Evolutionary conservation across 306 rosid species (phyloP), one percentile per base, ranked within the genome.

Genomic region (Corylus avellana): DNA sequence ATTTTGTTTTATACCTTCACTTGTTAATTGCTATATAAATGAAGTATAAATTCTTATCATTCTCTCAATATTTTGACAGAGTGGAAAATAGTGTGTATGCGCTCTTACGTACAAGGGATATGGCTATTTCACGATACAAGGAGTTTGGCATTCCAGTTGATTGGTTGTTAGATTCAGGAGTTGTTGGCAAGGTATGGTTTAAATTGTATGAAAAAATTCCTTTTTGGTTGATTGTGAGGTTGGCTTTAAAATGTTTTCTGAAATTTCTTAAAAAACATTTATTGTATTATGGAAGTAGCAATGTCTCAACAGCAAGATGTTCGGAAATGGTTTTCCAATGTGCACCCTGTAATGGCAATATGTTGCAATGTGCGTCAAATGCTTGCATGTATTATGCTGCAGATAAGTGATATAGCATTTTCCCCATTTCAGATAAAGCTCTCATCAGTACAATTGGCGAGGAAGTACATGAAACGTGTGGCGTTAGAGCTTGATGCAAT

Each of bases 11-110:
- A 18, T 11, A 67, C 49, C 27, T 66, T 66, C 14, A 18, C 72
- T 37, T 37, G 18, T 6, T 67, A 39, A 18, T 39, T 16, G 12
- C 14, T 11, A 39, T 3, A 10, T 55, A 49, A 17, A 70, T 54
- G 73, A 51, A 59, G 44, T 51, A 48, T 80, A 76, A 50, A 39
- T 68, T 46, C 29, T 59, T 37, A 66, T 37, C 18, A 53, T 20
- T 82, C 7, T 77, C 17, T 46, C 72, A 4, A 57, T 29, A 37
- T 50, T 73, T 87, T 82, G 39, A 44, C 86, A 96, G 99, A 78
- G 93, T 96, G 70, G 99, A 96, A 79, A 96, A 90, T 69, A 91
- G 99, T 37, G 99, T 96, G 37, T 96, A 87, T 86, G 98, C 98
- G 44, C 86, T 96, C 35, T 75, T 93, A 70, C 89, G 98, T 61